A percentile compares a stretch with the other conserved stretches of the same genome.
Conservation (phyloP, 345 rosid species). For the Hibiscus trionum region DNA sequence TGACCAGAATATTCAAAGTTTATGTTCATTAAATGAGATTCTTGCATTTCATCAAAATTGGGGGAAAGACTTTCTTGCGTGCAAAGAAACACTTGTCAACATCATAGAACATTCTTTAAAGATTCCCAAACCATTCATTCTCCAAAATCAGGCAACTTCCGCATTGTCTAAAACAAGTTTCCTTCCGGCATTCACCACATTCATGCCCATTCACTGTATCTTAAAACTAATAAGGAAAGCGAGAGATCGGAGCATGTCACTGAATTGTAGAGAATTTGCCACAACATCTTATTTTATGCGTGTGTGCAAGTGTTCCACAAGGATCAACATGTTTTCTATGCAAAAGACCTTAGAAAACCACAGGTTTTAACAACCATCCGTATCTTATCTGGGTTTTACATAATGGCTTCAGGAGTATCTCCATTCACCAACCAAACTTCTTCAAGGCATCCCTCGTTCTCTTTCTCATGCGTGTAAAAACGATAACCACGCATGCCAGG, state of each 20-base stretch:
- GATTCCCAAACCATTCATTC: no score
- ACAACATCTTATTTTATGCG: background rate
- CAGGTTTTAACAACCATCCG: background rate
- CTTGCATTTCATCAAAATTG: background rate
- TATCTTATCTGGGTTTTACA: background rate
- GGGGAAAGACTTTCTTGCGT: background rate
- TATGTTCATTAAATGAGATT: no score
- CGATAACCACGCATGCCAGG: constrained; percentile 75
- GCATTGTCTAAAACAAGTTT: no score
- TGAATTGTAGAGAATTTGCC: background rate
- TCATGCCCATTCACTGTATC: no score
- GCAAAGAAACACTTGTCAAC: no score
- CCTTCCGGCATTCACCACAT: no score
- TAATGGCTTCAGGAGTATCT: background rate
- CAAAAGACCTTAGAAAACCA: background rate
- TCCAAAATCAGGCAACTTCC: no score
- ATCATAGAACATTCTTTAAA: no score
- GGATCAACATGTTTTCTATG: background rate
- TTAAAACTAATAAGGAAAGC: no score
- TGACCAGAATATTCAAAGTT: no score
- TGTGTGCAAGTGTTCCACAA: background rate
- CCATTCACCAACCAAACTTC: constrained; percentile 38
- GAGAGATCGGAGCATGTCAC: background rate
- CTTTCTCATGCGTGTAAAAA: constrained; percentile 87
- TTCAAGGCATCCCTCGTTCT: constrained; percentile 63